Evolutionary conservation across 345 rosid species (phyloP).

Genomic region (Eucalyptus microcorys): DNA sequence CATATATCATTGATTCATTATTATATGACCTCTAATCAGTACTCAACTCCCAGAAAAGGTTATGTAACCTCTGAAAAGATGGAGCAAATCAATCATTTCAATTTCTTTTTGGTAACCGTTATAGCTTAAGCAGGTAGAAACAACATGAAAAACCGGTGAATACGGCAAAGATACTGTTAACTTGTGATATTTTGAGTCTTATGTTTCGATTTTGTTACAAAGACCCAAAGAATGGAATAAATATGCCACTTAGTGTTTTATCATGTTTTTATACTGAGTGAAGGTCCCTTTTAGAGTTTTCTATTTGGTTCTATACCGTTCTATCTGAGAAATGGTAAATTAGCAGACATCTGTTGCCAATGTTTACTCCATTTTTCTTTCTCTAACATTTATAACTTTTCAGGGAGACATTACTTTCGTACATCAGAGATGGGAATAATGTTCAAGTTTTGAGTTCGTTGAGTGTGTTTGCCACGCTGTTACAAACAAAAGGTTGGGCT

Average conservation of each 20-base stretch:
- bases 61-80: background rate
- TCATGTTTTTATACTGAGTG: background rate
- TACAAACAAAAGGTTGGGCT: conserved; percentile 89
- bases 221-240: background rate
- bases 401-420: conserved; percentile 76
- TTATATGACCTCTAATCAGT: background rate
- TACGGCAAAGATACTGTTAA: background rate
- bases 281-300: background rate
- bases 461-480: conserved; percentile 72
- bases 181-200: background rate
- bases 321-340: background rate
- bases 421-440: conserved; percentile 57
- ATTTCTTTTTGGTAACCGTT: background rate
- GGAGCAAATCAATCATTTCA: background rate
- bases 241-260: background rate
- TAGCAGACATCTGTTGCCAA: background rate
- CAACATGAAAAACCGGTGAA: background rate
- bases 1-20: background rate
- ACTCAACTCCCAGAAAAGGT: background rate
- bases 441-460: conserved; percentile 74
- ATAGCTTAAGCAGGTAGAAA: background rate
- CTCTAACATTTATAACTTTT: background rate
- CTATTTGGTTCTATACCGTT: background rate
- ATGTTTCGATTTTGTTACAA: background rate
- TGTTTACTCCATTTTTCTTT: background rate